phyloP scores from a whole-genome alignment of 129 eudicot genomes.

The Tanacetum coccineum region DNA sequence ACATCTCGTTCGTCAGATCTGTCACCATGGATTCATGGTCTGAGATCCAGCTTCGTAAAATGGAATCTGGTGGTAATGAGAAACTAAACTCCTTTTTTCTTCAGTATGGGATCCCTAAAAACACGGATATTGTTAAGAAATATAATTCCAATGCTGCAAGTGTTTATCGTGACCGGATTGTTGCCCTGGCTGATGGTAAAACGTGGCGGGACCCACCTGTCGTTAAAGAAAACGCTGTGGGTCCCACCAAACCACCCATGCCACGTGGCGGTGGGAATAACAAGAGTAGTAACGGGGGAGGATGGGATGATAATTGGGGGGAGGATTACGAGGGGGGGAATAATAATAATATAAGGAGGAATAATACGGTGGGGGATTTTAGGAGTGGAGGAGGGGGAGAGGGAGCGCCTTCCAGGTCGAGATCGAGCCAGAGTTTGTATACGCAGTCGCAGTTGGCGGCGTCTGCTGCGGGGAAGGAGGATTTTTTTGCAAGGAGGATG shows the following conservation, averaged over 20 bases:
- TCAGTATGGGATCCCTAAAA: conserved; percentile 58
- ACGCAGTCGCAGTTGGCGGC: conserved; percentile 52
- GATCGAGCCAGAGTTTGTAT: conserved; percentile 59
- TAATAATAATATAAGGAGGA: conserved; percentile 52
- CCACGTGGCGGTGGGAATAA: neutral
- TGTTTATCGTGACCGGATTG: conserved; percentile 64
- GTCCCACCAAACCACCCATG: neutral
- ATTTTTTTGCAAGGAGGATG: conserved; percentile 67
- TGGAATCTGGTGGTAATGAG: conserved; percentile 85
- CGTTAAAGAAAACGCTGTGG: conserved; percentile 26
- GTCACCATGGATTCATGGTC: conserved; percentile 99
- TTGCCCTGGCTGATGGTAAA: conserved; percentile 62
- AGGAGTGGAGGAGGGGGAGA: conserved; percentile 53
- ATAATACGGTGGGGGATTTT: conserved; percentile 70
- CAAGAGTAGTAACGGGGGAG: conserved; percentile 35
- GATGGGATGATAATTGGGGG: conserved; percentile 42
- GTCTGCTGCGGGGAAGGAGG: conserved; percentile 70
- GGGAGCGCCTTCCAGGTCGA: conserved; percentile 53
- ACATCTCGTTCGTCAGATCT: conserved; percentile 83
- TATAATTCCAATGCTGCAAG: conserved; percentile 74
- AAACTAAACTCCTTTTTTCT: conserved; percentile 43
- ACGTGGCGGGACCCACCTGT: conserved; percentile 82
- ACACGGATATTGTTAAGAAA: conserved; percentile 59
- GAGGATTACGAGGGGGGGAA: conserved; percentile 38
- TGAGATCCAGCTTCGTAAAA: conserved; percentile 78